A percentile compares a stretch with the other conserved stretches of the same genome.
Conservation (phyloP, 441 rosid species). For the Corymbia calophylla region DNA sequence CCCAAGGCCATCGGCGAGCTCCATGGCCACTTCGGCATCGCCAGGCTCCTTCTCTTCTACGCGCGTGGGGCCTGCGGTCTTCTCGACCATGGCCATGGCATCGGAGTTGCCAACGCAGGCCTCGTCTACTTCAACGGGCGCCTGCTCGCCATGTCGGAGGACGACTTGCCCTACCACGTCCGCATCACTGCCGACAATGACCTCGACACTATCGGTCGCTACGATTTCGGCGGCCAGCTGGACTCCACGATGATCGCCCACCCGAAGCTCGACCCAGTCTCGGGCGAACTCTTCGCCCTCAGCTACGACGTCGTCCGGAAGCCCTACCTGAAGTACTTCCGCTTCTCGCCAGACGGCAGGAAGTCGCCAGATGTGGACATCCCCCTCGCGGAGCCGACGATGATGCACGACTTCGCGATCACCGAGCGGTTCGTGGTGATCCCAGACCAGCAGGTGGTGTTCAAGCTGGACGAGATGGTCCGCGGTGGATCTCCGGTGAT, state of each 20-base stretch:
- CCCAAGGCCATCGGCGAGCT: slow-evolving; percentile 8
- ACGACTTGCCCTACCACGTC: slow-evolving; percentile 9
- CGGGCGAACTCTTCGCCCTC: slow-evolving; percentile 8
- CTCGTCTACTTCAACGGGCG: slow-evolving; percentile 7
- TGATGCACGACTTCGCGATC: slow-evolving; percentile 9
- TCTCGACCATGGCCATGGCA: background rate
- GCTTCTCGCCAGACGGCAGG: slow-evolving; percentile 10
- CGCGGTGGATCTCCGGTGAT: slow-evolving; percentile 8
- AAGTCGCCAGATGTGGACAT: slow-evolving; percentile 1
- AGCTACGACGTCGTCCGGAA: slow-evolving; percentile 5
- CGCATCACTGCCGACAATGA: background rate
- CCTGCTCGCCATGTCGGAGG: slow-evolving; percentile 9
- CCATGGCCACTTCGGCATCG: slow-evolving; percentile 10
- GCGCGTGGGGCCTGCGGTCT: background rate
- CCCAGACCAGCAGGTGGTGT: slow-evolving; percentile 9
- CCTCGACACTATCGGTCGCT: slow-evolving; percentile 1
- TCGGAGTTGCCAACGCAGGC: slow-evolving; percentile 9
- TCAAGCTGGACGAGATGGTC: slow-evolving; percentile 5
- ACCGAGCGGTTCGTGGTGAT: slow-evolving; percentile 7
- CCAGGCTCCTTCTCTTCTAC: slow-evolving; percentile 3
- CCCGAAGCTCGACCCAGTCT: slow-evolving; percentile 1
- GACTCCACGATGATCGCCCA: slow-evolving; percentile 11
- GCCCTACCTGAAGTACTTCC: slow-evolving; percentile 11
- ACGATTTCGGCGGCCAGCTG: background rate
- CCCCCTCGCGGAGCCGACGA: background rate